Evolutionary conservation across 2,329 filamentous ascomycete genomes (phyloP), one percentile per base, ranked within the genome.

Genomic region (Colletotrichum tamarilloi): DNA sequence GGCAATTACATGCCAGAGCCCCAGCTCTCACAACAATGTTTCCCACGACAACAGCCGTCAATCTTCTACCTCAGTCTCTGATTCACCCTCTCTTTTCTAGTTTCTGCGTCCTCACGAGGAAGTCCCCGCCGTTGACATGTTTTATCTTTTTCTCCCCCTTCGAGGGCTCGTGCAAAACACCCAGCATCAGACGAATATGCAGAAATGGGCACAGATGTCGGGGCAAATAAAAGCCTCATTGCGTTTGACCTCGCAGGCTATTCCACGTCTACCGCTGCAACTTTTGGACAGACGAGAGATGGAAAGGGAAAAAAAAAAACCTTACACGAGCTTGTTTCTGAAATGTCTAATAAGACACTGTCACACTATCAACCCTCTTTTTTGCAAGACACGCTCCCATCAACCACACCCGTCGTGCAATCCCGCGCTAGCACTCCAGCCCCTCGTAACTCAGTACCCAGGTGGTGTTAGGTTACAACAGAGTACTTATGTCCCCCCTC

Each of bases 161-260:
- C n/a, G 11, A 63, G 26, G 68, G 46, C 63, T 52, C 60, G 60
- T 28, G 67, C 60, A 69, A 60, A 70, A 65, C 57, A 70, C 60
- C 24, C 24, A 38, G 46, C 67, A 73, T 73, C 67, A 26, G 71
- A 73, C 22, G 67, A 49, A 70, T 66, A 70, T 65, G 68, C 67
- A n/a, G 42, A 55, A 63, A 32, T 11, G 49, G 60, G 70, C 70
- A 73, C 70, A 65, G 70, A 70, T 73, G 55, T 46, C 46, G 56
- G 32, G 26, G 59, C 30, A n/a, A 49, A 32, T 32, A 24, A 52
- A 49, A 24, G 28, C 11, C 38, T 59, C 65, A 58, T 63, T 68
- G 65, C 42, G 26, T 68, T 72, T 63, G 52, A n/a, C 58, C 59
- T 32, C 46, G 53, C 59, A 73, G 42, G 59, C 59, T 66, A 60